Evolutionary conservation across 108 stramenopile genomes (phyloP), one percentile per base, ranked within the genome.

Genomic region (Epithemia pelagica): DNA sequence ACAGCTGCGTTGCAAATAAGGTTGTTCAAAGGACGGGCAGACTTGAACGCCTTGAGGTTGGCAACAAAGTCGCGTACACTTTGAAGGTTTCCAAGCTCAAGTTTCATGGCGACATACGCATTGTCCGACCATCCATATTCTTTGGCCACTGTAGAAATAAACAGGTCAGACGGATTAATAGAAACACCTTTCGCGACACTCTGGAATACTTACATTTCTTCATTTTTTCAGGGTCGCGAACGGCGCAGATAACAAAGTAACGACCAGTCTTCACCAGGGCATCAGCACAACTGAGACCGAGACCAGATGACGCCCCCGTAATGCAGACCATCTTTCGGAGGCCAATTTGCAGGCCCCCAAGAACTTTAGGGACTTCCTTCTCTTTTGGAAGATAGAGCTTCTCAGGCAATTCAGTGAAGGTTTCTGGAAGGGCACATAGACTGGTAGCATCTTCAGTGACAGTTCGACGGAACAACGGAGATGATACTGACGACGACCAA

Each of bases 1-100:
- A 98, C 96, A 28, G 96, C 97, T 51, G 97, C 97, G 77, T 98
- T 98, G 77, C 96, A 98, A 32, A 98, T 94, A 32, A 98, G 81
- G 68, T 95, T 80, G 30, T 83, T 87, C 5, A 96, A 70, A 3
- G 93, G 90, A 23, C 93, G 81, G 25, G 78, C 80, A 23, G 76
- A 71, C 64, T 98, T 96, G 82, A 96, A 94, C 0, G 96, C 95
- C 86, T 96, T 96, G 67, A 98, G 86, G 61, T 96, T 94, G 59
- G 77, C 79, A 53, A 94, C 95, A 72, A 98, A 98, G 65, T 95
- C 88, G 5, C 94, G 77, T 15, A 96, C 95, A 52, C 74, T 78
- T 70, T 93, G 86, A 26, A 96, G 85, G 64, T 78, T 85, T 27
- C 82, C 95, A 28, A 98, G 84, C 78, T 98, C 97, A 7, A 96